These are phyloP conservation scores for Pouteria glomerata DNA, from an alignment of 148 eudicot species.

Conservation along the genomic window DNA sequence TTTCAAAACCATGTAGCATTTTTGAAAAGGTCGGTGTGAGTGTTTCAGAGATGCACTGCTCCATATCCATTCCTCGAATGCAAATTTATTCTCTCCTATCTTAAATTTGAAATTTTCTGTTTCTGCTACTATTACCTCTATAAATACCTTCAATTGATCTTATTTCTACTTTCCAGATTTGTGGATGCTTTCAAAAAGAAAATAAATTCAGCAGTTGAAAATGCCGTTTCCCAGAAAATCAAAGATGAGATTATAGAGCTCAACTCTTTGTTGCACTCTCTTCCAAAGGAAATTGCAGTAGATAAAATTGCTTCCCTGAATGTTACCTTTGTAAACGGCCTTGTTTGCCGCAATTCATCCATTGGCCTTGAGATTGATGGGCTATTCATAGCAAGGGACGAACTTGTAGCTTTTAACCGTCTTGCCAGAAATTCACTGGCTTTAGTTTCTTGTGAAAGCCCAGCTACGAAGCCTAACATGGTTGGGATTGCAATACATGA, in stretches of 20 bases:
- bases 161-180: constrained; percentile 38
- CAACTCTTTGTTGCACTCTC: constrained; percentile 49
- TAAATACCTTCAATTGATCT: constrained; percentile 12
- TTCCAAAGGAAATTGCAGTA: constrained; percentile 60
- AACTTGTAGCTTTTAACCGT: constrained; percentile 17
- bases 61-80: background rate
- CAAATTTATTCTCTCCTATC: background rate
- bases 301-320: constrained; percentile 60
- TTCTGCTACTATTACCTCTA: background rate
- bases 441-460: constrained; percentile 27
- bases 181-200: constrained; percentile 65
- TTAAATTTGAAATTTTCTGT: background rate
- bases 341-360: constrained; percentile 43
- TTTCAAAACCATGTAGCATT: background rate
- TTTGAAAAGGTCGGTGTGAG: background rate
- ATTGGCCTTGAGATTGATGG: constrained; percentile 56
- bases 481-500: constrained; percentile 69
- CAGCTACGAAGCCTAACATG: constrained; percentile 69
- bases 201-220: constrained; percentile 66
- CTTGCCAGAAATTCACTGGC: constrained; percentile 20
- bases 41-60: background rate
- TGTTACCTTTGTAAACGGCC: constrained; percentile 60
- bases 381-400: constrained; percentile 39
- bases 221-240: constrained; percentile 59
- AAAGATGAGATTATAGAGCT: constrained; percentile 44